Evolutionary conservation across 495 filamentous ascomycete genomes (phyloP).

Genomic region (Massariosphaeria phaeospora): DNA sequence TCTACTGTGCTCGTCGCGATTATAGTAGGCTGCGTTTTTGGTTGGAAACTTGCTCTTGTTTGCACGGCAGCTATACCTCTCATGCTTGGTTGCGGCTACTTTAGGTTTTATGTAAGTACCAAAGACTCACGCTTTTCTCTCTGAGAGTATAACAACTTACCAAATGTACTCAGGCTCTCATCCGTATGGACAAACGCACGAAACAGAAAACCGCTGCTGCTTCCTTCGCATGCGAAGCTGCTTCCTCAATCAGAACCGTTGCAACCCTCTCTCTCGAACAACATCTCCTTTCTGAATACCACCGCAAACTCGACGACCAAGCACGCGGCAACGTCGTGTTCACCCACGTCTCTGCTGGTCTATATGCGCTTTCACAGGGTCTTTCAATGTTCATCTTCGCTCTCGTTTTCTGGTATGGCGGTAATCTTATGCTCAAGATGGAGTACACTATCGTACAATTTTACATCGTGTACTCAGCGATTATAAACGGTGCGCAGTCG

Average conservation of each 20-base stretch:
- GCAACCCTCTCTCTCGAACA: constrained; percentile 80
- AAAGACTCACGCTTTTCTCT: background rate
- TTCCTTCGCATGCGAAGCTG: constrained; percentile 84
- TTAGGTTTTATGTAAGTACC: constrained; percentile 54
- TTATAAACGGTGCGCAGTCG: constrained; percentile 78
- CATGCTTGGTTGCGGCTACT: constrained; percentile 73
- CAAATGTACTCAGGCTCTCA: constrained; percentile 50
- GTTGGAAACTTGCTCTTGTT: constrained; percentile 89
- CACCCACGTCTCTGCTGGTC: constrained; percentile 59
- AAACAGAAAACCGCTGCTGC: constrained; percentile 74
- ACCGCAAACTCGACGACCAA: constrained; percentile 57
- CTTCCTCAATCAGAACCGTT: constrained; percentile 85
- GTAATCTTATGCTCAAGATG: constrained; percentile 62
- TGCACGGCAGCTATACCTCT: constrained; percentile 73
- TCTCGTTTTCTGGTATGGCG: constrained; percentile 94
- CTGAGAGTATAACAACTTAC: background rate
- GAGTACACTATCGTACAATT: constrained; percentile 76
- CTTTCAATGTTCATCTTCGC: constrained; percentile 77
- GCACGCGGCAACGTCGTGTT: constrained; percentile 57
- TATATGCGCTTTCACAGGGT: constrained; percentile 77
- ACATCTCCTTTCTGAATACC: constrained; percentile 73
- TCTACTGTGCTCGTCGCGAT: constrained; percentile 70
- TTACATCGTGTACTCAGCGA: constrained; percentile 75
- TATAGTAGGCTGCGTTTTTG: constrained; percentile 61
- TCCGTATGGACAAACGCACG: constrained; percentile 63